phyloP scores from a whole-genome alignment of 1,139 yeast species.

The Ashbya aceris region DNA sequence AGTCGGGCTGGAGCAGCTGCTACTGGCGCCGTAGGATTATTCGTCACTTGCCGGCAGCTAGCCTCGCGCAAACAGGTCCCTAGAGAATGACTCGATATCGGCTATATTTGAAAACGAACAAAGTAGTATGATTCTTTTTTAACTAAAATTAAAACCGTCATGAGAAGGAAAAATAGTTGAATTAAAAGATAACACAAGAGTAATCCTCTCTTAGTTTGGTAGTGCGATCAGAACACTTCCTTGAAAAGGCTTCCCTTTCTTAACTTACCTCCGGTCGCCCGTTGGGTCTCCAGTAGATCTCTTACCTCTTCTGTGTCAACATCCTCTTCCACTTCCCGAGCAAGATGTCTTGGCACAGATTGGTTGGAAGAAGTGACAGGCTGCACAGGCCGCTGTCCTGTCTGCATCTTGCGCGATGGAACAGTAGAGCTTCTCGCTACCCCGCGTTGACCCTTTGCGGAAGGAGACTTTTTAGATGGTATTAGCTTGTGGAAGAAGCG shows the following conservation, averaged over 20 bases:
- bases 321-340: constrained; percentile 5
- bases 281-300: constrained; percentile 1
- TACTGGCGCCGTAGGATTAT: too few relatives aligned
- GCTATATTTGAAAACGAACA: background rate
- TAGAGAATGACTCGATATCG: background rate
- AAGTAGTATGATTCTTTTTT: background rate
- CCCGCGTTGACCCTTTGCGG: background rate
- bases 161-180: too few relatives aligned
- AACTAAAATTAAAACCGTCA: too few relatives aligned
- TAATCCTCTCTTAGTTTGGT: too few relatives aligned
- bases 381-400: background rate
- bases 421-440: constrained; percentile 1
- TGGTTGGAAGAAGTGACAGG: background rate
- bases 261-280: constrained; percentile 5
- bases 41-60: too few relatives aligned
- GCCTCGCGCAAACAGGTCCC: too few relatives aligned
- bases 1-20: too few relatives aligned
- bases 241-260: constrained; percentile 22
- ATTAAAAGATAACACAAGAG: too few relatives aligned
- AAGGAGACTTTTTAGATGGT: background rate
- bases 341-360: background rate
- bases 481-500: constrained; percentile 1
- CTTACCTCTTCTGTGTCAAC: constrained; percentile 3
- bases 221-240: constrained; percentile 19
- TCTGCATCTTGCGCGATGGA: background rate